These are phyloP conservation scores for Zhuliangozyma blackwelliae DNA, from an alignment of 1,139 yeast species.

Conservation along the genomic window DNA sequence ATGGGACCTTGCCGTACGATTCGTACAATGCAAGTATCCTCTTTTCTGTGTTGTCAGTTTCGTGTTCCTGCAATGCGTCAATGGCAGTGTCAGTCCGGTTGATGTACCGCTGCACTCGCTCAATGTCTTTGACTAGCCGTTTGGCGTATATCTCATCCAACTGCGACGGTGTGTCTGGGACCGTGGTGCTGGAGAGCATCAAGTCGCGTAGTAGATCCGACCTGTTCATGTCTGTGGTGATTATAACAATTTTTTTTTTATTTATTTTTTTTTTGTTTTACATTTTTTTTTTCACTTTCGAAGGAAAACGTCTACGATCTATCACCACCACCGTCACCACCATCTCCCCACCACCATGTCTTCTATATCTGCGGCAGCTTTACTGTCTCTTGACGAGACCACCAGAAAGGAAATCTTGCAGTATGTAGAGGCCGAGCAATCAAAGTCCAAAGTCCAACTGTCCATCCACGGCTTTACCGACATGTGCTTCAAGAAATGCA, in stretches of 20 bases:
- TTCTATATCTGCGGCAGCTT: slow-evolving; percentile 52
- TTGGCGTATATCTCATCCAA: slow-evolving; percentile 20
- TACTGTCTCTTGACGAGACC: slow-evolving; percentile 63
- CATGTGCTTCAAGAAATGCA: slow-evolving; percentile 86
- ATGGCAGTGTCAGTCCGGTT: slow-evolving; percentile 29
- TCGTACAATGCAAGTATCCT: slow-evolving; percentile 26
- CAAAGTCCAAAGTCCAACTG: slow-evolving; percentile 84
- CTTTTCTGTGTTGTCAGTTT: slow-evolving; percentile 10
- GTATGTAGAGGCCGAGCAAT: slow-evolving; percentile 78
- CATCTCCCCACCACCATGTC: slow-evolving; percentile 40
- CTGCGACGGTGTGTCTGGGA: too few relatives aligned
- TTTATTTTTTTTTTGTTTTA: too few relatives aligned
- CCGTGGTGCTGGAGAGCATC: too few relatives aligned
- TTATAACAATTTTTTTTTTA: too few relatives aligned
- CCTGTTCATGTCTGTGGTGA: too few relatives aligned
- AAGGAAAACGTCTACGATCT: too few relatives aligned
- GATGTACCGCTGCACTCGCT: slow-evolving; percentile 20
- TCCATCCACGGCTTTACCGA: slow-evolving; percentile 85
- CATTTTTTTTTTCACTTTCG: too few relatives aligned
- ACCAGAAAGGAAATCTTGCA: slow-evolving; percentile 71
- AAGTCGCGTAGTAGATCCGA: too few relatives aligned
- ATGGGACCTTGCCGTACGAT: slow-evolving; percentile 27
- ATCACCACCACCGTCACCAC: background rate
- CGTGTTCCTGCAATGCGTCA: slow-evolving; percentile 9
- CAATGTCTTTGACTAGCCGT: slow-evolving; percentile 26